Percentiles rank a stretch among this genome's conserved stretches.
These are phyloP conservation scores for Cotoneaster glaucophyllus DNA, from an alignment of 306 rosid species.

Conservation along the genomic window DNA sequence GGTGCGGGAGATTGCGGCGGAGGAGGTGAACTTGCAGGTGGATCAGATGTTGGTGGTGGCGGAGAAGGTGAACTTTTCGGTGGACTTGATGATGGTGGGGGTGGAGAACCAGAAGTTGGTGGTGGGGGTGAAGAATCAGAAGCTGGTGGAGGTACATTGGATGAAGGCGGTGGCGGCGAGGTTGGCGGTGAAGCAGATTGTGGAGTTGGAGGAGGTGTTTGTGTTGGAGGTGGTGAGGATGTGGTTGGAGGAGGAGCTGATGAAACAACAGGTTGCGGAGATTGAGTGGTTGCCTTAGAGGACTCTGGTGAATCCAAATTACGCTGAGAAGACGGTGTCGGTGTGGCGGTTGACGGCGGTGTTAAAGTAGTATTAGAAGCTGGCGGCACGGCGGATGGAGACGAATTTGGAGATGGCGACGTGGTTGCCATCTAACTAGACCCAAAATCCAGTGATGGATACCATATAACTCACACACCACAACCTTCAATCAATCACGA, in stretches of 20 bases:
- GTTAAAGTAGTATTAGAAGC: constrained; percentile 20
- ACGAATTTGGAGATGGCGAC: constrained; percentile 56
- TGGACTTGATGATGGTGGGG: constrained; percentile 10
- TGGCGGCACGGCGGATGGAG: constrained; percentile 37
- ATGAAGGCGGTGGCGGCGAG: constrained; percentile 3
- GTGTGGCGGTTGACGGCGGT: background rate
- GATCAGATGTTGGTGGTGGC: constrained; percentile 12
- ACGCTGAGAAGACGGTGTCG: constrained; percentile 23
- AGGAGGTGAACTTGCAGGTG: constrained; percentile 29
- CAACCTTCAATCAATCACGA: constrained; percentile 10
- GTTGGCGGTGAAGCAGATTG: constrained; percentile 9
- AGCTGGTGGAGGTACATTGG: background rate
- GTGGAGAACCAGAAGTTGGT: background rate
- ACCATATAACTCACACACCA: constrained; percentile 8
- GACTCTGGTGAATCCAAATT: constrained; percentile 24
- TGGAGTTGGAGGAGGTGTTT: constrained; percentile 16
- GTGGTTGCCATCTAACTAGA: constrained; percentile 43
- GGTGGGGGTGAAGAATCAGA: constrained; percentile 9
- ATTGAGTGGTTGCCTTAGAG: constrained; percentile 19
- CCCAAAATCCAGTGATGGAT: constrained; percentile 11
- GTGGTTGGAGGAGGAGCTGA: constrained; percentile 27
- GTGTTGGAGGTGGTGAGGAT: constrained; percentile 6
- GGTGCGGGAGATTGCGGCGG: constrained; percentile 13
- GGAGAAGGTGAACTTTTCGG: constrained; percentile 16
- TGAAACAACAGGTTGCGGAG: constrained; percentile 32